Evolutionary conservation across 805 yeast species (phyloP).

Genomic region (Tetrapisispora fleetii): DNA sequence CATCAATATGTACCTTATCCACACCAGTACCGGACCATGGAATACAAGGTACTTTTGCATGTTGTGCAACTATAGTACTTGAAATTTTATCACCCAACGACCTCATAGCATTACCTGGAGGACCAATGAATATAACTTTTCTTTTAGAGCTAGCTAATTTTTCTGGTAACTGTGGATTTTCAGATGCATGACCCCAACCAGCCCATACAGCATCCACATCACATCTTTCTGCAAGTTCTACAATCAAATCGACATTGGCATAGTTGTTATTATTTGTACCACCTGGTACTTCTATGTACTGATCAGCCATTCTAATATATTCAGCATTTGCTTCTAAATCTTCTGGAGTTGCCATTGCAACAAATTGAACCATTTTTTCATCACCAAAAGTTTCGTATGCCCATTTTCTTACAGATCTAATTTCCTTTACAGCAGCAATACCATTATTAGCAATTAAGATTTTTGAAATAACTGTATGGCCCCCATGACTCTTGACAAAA

Average conservation of each 20-base stretch:
- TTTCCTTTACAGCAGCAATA: conserved; percentile 98
- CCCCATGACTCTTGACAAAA: conserved; percentile 76
- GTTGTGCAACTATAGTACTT: conserved; percentile 97
- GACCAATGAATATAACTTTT: conserved; percentile 90
- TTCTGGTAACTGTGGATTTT: conserved; percentile 92
- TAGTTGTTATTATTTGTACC: conserved; percentile 98
- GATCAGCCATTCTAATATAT: conserved; percentile 98
- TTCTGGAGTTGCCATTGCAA: conserved; percentile 99
- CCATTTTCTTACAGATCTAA: conserved; percentile 96
- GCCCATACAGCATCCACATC: conserved; percentile 99
- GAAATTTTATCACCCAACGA: conserved; percentile 98
- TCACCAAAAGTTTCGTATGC: conserved; percentile 98
- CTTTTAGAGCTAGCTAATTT: conserved; percentile 86
- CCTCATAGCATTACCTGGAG: conserved; percentile 99
- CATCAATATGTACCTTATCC: conserved; percentile 64
- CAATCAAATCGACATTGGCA: conserved; percentile 95
- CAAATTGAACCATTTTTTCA: conserved; percentile 86
- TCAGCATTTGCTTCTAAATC: conserved; percentile 95
- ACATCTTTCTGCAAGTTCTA: conserved; percentile 93
- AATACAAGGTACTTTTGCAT: conserved; percentile 95
- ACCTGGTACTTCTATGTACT: conserved; percentile 96
- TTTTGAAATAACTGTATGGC: conserved; percentile 88
- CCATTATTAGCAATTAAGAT: conserved; percentile 96
- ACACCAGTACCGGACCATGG: conserved; percentile 99
- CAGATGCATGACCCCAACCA: conserved; percentile 99